Evolutionary conservation across 1,284 basidiomycete genomes (phyloP).

Genomic region (Naganishia sp.): DNA sequence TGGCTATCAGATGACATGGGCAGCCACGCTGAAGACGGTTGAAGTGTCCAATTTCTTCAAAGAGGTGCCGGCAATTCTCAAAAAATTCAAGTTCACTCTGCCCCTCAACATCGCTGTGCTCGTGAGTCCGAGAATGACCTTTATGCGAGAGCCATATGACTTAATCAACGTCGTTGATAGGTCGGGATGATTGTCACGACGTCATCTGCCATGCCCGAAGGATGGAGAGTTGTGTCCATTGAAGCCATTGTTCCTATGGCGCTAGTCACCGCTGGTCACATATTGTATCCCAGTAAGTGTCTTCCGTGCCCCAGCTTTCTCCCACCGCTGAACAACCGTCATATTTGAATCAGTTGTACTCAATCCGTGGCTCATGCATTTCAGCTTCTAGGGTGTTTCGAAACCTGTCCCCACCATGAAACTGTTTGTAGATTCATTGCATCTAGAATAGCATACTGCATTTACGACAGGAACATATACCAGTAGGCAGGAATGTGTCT

Average conservation of each 20-base stretch:
- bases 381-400: constrained; percentile 9
- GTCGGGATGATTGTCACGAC: constrained; percentile 49
- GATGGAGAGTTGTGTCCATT: constrained; percentile 39
- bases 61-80: constrained; percentile 76
- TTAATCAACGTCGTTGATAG: constrained; percentile 54
- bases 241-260: constrained; percentile 44
- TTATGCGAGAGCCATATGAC: not conserved
- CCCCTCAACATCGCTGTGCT: constrained; percentile 60
- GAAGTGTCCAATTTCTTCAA: constrained; percentile 61
- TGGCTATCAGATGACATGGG: constrained; percentile 81
- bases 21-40: constrained; percentile 58
- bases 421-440: too few species aligned
- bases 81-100: constrained; percentile 69
- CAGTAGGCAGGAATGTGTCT: too few species aligned
- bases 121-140: constrained; percentile 40
- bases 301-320: not conserved
- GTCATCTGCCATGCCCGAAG: constrained; percentile 37
- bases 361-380: constrained; percentile 30
- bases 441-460: too few species aligned
- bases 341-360: not conserved
- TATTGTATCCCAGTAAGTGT: constrained; percentile 39
- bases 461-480: too few species aligned
- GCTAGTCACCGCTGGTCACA: constrained; percentile 38
- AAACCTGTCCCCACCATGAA: too few species aligned
- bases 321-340: not conserved